phyloP scores from a whole-genome alignment of 2,329 filamentous ascomycete species.

The Diaporthe nobilis region DNA sequence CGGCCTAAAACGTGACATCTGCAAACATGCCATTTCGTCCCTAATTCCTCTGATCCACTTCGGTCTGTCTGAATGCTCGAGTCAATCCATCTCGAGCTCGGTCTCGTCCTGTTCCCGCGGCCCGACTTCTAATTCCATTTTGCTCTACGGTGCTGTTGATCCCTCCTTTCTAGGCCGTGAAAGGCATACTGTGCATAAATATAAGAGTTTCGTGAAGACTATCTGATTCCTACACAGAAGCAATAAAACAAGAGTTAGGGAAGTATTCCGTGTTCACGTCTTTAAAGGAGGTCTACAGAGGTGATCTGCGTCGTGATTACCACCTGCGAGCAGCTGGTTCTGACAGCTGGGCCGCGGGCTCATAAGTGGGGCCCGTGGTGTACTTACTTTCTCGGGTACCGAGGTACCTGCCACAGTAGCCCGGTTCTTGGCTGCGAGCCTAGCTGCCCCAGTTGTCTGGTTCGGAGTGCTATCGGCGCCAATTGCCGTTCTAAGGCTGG shows the following conservation, averaged over 20 bases:
- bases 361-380: neutral
- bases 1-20: neutral
- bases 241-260: too few species aligned
- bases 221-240: too few species aligned
- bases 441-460: neutral
- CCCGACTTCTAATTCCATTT: neutral
- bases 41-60: neutral
- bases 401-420: neutral
- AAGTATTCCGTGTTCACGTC: neutral
- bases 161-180: neutral
- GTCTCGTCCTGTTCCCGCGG: neutral
- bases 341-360: neutral
- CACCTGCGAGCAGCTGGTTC: neutral
- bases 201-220: too few species aligned
- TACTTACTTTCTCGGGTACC: neutral
- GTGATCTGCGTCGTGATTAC: neutral
- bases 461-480: constrained; percentile 20
- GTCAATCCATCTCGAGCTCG: neutral
- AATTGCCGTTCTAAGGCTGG: constrained; percentile 11
- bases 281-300: neutral
- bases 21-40: neutral
- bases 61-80: neutral
- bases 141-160: neutral
- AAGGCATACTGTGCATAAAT: neutral
- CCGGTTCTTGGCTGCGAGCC: neutral